Percentiles rank a stretch among this genome's conserved stretches.
phyloP scores from a whole-genome alignment of 306 rosid genomes.

The Neltuma alba region DNA sequence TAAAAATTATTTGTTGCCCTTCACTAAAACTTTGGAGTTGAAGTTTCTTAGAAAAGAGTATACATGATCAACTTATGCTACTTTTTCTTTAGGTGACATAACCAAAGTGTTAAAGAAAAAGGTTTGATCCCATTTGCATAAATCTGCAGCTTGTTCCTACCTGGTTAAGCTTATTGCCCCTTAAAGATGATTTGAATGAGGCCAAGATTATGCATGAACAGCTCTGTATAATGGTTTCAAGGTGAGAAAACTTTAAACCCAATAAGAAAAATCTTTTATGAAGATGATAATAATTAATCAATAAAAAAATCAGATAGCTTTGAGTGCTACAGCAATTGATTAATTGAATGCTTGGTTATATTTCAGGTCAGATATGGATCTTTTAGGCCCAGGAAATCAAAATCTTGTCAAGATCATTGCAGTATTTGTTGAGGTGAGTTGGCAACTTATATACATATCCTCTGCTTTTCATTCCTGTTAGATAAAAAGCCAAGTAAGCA shows the following conservation, averaged over 20 bases:
- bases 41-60: not conserved
- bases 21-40: not conserved
- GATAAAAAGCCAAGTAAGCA: not conserved
- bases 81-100: not conserved
- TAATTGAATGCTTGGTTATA: constrained; percentile 9
- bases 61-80: constrained; percentile 3
- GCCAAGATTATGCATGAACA: constrained; percentile 54
- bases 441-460: not conserved
- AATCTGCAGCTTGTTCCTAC: constrained; percentile 40
- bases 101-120: constrained; percentile 1
- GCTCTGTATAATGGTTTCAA: constrained; percentile 39
- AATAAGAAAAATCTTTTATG: not conserved
- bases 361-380: constrained; percentile 48
- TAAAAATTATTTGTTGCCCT: not conserved
- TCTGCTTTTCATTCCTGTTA: constrained; percentile 12
- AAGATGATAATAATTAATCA: not conserved
- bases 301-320: not conserved
- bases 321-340: constrained; percentile 7
- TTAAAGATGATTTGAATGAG: constrained; percentile 41
- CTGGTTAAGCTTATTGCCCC: constrained; percentile 51
- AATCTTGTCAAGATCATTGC: constrained; percentile 36
- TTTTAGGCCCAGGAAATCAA: constrained; percentile 39
- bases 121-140: not conserved
- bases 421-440: constrained; percentile 47
- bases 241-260: constrained; percentile 37